These are phyloP conservation scores for Lachancea meyersii DNA, from an alignment of 805 yeast species.

Conservation along the genomic window DNA sequence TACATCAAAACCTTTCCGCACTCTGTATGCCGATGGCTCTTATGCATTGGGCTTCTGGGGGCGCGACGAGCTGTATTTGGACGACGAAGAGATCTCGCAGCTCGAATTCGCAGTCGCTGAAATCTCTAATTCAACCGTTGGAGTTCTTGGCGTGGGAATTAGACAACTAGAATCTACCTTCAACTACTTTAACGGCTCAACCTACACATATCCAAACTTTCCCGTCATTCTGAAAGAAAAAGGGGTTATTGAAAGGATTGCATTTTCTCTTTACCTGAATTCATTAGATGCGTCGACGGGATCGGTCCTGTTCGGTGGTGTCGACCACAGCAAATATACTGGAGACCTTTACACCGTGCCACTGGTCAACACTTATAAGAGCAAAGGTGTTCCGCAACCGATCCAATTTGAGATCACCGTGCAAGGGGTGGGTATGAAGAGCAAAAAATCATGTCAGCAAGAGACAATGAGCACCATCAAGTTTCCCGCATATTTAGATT, in stretches of 20 bases:
- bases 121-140: slow-evolving; percentile 47
- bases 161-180: slow-evolving; percentile 49
- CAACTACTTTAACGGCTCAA: slow-evolving; percentile 23
- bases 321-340: slow-evolving; percentile 47
- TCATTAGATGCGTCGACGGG: slow-evolving; percentile 38
- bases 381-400: slow-evolving; percentile 17
- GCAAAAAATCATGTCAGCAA: slow-evolving; percentile 14
- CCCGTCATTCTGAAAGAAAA: slow-evolving; percentile 50
- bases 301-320: slow-evolving; percentile 56
- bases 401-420: slow-evolving; percentile 47
- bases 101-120: slow-evolving; percentile 66
- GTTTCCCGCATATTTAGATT: slow-evolving; percentile 44
- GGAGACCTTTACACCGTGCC: slow-evolving; percentile 46
- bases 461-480: slow-evolving; percentile 21
- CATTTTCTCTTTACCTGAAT: slow-evolving; percentile 55
- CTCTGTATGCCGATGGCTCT: slow-evolving; percentile 44
- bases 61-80: slow-evolving; percentile 48
- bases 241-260: slow-evolving; percentile 45
- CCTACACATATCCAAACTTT: slow-evolving; percentile 46
- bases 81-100: slow-evolving; percentile 40
- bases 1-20: slow-evolving; percentile 29
- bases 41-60: slow-evolving; percentile 56
- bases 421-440: slow-evolving; percentile 33
- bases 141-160: slow-evolving; percentile 67
- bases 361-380: slow-evolving; percentile 38